Base-by-base conservation (phyloP, 352 stramenopile species). In the Phytophthora melonis region DNA sequence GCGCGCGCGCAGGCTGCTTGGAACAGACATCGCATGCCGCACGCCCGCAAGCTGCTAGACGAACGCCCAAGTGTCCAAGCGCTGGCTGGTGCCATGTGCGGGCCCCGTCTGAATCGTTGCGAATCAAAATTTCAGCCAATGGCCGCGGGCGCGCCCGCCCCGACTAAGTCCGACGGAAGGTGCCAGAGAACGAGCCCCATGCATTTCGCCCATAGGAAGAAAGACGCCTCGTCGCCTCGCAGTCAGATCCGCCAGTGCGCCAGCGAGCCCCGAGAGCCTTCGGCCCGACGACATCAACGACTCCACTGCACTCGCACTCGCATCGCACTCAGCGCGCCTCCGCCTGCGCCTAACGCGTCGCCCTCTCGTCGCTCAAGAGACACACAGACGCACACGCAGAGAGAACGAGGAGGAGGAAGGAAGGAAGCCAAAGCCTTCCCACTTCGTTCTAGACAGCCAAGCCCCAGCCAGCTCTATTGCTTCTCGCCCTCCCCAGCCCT, bases 71-170 rank as follows among this genome's bases (percentile, higher is more conserved):
- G 27, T 45, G 36, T 3, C 41, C 14, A n/a, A 49, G 41, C 18
- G 41, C 41, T 49, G 10, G 25, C 41, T 14, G 10, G 36, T 18
- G 36, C 41, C 41, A 49, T n/a, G 41, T 49, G 41, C 41, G 13
- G 14, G 14, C 16, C 25, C 14, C 41, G 47, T 55, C n/a, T 55
- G 47, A 53, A 53, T 21, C n/a, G 45, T 27, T 64, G 45, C 58
- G 19, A 61, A 5, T 50, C 57, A 39, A 43, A 16, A 43, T 74
- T 73, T 70, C 39, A 66, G 39, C 72, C 72, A 79, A 79, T 79
- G 14, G 39, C 13, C 39, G 16, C 30, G 41, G 3, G 14, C 3
- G 2, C 32, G 36, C 3, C 36, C 5, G 30, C 16, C 27, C 16
- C 21, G 23, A 13, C 30, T 78, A 74, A 71, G 36, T 77, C n/a